Evolutionary conservation across 345 rosid species (phyloP), one percentile per base, ranked within the genome.

Genomic region (Melaleuca quinquenervia): DNA sequence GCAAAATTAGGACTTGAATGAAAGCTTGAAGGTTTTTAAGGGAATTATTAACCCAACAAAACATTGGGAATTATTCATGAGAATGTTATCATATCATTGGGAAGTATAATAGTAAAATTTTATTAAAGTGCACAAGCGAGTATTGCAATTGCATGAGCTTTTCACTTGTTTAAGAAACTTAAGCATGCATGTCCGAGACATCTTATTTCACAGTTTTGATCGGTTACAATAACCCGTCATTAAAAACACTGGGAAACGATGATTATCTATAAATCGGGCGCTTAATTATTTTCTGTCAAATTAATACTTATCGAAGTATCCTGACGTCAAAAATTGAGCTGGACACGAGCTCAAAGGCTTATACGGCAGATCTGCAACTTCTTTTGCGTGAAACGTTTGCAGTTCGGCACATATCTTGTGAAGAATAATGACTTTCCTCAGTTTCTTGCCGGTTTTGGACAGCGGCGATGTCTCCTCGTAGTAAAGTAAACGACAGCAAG

Each of bases 1-100:
- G 78, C 1, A 5, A 11, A 18, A 36, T 0, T 20, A 3, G 0
- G 5, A 70, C 36, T 32, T 3, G 12, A 20, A 24, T 7, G 1
- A 36, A 36, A 36, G 45, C 36, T 36, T 41, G 7, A 13, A 32
- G 5, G 8, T 36, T 20, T 32, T 32, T 18, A 18, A 32, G 26
- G 21, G 24, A 70, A 70, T 70, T 36, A 70, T 70, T 36, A 32
- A 11, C 48, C 78, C 48, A 32, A 4, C 6, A n/a, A 70, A 0
- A 32, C 7, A 64, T 1, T 8, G 10, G 45, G 24, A 18, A 6
- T 32, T 18, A 12, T 36, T 70, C 18, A 24, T 36, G 44, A 32
- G 78, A 70, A 70, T 8, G 13, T 13, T 21, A 36, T 32, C 6
- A 58, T n/a, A 12, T 58, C 70, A n/a, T 21, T 70, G 48, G 24